Base-by-base conservation (phyloP, 1,139 yeast species). In the Kurtzmaniella quercitrusa region DNA sequence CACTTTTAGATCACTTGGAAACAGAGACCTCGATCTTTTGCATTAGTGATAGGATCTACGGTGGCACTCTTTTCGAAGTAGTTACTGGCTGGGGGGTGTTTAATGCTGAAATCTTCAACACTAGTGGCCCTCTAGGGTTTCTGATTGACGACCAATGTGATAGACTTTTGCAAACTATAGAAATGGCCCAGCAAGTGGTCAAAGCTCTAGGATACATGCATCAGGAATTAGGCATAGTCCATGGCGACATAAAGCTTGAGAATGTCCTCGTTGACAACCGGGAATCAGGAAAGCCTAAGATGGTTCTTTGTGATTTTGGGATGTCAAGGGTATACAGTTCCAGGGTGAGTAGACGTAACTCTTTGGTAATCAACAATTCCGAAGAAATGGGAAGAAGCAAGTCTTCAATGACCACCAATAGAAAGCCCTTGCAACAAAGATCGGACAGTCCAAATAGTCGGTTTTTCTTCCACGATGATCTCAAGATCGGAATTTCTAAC, bases 161-260 rank as follows among this genome's bases (percentile, higher is more conserved):
- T 12, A 55, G 82, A 44, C 55, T 72, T 14, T 39, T 45, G 9
- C 45, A 59, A 33, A 66, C 65, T 9, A 52, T 52, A 24, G 53
- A 53, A n/a, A 76, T 75, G 49, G 57, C 77, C 1, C 54, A 60
- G 31, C 90, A 86, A 52, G 70, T 88, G 2, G 74, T 79, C 2
- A 63, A 70, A 15, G 96, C 89, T 0, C 60, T 91, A 36, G 54
- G 64, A 37, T 88, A 86, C 58, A 73, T 91, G 79, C 97, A 91
- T 60, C 62, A 62, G 29, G 75, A 75, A 11, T 68, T 73, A 47
- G 84, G 83, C 4, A 74, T 88, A 29, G 91, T 85, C 8, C 98
- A 91, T 58, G 95, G 97, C 2, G 98, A 91, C 63, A 67, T 91
- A 38, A 91, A 91, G 61, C 70, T 90, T 42, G 98, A 91, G 56